These are phyloP conservation scores for Chalciporus sp. DNA, from an alignment of 1,284 basidiomycete species.

Conservation along the genomic window DNA sequence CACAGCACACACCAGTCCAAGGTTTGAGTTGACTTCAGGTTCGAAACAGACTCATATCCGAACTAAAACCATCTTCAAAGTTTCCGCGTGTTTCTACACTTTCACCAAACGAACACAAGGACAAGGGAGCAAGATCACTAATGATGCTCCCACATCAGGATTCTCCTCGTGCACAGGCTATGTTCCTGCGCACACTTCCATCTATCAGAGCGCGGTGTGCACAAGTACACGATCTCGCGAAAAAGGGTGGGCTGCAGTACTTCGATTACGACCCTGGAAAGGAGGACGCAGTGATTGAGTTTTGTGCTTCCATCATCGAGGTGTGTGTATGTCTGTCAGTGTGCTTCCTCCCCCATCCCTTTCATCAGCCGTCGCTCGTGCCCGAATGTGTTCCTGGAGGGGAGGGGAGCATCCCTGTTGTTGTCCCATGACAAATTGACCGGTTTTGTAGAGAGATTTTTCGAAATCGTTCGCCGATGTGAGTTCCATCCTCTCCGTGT, in stretches of 20 bases:
- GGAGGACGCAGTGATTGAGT: conserved; percentile 74
- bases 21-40: neutral
- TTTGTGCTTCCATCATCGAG: conserved; percentile 82
- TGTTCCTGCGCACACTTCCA: conserved; percentile 84
- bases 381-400: neutral
- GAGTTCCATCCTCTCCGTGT: conserved; percentile 29
- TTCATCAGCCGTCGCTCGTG: neutral
- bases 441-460: conserved; percentile 73
- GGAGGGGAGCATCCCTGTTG: neutral
- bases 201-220: conserved; percentile 86
- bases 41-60: neutral
- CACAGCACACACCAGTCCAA: neutral
- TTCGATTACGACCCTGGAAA: conserved; percentile 84
- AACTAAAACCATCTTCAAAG: neutral
- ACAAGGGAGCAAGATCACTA: conserved; percentile 2
- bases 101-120: neutral
- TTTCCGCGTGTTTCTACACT: conserved; percentile 5
- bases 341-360: neutral
- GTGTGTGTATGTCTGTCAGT: conserved; percentile 38
- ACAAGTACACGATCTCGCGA: conserved; percentile 78
- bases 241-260: conserved; percentile 75
- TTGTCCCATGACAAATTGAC: conserved; percentile 2
- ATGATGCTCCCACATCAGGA: conserved; percentile 13
- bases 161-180: conserved; percentile 43
- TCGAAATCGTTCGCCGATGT: conserved; percentile 68